These are phyloP conservation scores for Mucor indicus DNA, from an alignment of 371 early-diverging fungal species.

Conservation along the genomic window DNA sequence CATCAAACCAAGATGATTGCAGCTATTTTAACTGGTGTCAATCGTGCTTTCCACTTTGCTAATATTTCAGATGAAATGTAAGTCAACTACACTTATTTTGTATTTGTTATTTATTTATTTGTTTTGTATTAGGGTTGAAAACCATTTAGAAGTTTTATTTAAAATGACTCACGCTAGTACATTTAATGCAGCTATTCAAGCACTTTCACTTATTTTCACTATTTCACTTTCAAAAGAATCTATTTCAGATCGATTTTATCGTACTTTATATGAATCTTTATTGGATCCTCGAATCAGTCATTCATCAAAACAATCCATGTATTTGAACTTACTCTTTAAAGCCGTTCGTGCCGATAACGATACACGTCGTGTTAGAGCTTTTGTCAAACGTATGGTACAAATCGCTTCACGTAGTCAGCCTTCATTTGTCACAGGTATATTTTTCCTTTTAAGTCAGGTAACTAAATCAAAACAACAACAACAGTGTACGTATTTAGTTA, in stretches of 20 bases:
- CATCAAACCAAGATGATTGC: conserved; percentile 82
- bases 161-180: conserved; percentile 81
- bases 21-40: conserved; percentile 93
- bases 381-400: conserved; percentile 89
- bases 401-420: conserved; percentile 73
- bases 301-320: conserved; percentile 89
- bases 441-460: conserved; percentile 83
- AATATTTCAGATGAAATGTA: conserved; percentile 75
- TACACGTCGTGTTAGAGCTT: conserved; percentile 72
- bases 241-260: conserved; percentile 83
- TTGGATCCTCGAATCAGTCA: conserved; percentile 77
- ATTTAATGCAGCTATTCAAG: conserved; percentile 91
- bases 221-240: conserved; percentile 54
- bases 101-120: conserved; percentile 2
- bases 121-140: conserved; percentile 48
- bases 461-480: conserved; percentile 7
- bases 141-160: conserved; percentile 85
- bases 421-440: conserved; percentile 80
- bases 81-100: conserved; percentile 9
- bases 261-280: conserved; percentile 84
- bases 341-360: conserved; percentile 77
- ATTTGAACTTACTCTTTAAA: conserved; percentile 87
- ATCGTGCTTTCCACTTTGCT: conserved; percentile 93
- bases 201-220: conserved; percentile 85
- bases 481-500: neutral